phyloP scores from a whole-genome alignment of 768 basidiomycete species.

The Boletus tomentosulus region DNA sequence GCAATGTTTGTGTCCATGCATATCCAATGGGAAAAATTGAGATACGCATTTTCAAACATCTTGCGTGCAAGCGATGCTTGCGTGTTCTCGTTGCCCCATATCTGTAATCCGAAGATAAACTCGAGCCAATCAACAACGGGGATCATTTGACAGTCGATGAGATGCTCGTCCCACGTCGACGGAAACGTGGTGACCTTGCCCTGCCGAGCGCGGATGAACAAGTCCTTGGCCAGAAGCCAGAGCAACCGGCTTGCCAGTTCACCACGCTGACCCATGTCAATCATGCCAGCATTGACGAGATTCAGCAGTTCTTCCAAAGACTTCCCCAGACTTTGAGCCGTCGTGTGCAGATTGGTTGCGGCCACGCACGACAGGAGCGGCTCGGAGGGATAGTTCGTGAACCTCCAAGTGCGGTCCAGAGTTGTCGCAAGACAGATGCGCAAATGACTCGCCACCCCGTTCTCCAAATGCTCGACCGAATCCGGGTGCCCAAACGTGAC shows the following conservation, averaged over 20 bases:
- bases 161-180: not conserved
- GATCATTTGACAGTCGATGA: not conserved
- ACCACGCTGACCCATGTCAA: not conserved
- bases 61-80: no score
- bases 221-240: not conserved
- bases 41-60: no score
- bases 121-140: slow-evolving; percentile 7
- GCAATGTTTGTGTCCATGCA: no score
- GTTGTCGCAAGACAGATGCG: not conserved
- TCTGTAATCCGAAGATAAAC: no score
- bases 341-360: not conserved
- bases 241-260: not conserved
- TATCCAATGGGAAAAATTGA: no score
- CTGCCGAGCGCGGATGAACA: not conserved
- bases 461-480: not conserved
- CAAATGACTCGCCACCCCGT: slow-evolving; percentile 1
- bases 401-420: not conserved
- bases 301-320: not conserved
- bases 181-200: not conserved
- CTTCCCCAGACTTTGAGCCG: not conserved
- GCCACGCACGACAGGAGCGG: slow-evolving; percentile 4
- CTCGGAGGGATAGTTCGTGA: not conserved
- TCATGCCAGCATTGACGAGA: not conserved
- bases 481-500: not conserved
- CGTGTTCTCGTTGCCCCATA: no score